phyloP scores from a whole-genome alignment of 176 grass and related monocot genomes.

The Aegilops bicornis region DNA sequence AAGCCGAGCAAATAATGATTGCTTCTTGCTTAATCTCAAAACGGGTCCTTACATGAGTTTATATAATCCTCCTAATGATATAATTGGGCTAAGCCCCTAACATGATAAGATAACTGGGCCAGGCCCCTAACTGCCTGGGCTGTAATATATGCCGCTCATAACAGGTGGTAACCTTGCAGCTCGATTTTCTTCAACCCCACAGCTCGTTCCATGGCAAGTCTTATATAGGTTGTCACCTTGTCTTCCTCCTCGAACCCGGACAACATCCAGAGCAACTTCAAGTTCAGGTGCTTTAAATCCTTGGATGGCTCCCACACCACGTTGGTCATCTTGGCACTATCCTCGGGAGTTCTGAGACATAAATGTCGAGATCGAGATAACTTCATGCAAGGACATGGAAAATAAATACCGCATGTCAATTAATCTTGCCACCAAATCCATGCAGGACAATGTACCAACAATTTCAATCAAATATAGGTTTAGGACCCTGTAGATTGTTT shows the following conservation, averaged over 20 bases:
- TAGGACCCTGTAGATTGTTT: not conserved
- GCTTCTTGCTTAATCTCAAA: too few species aligned
- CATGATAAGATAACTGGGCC: too few species aligned
- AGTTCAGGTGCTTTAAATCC: not conserved
- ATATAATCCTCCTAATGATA: too few species aligned
- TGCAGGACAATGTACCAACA: not conserved
- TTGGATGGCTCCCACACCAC: not conserved
- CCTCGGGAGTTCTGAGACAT: not conserved
- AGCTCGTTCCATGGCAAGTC: not conserved
- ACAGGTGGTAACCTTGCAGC: too few species aligned
- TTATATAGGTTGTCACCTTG: conserved; percentile 7
- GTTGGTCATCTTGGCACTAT: not conserved
- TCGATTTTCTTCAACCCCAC: too few species aligned
- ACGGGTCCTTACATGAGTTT: too few species aligned
- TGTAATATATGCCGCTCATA: too few species aligned
- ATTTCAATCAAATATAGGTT: too few species aligned
- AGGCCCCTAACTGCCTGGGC: too few species aligned
- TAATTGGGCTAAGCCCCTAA: too few species aligned
- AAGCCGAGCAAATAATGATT: too few species aligned
- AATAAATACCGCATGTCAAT: not conserved
- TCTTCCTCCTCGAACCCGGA: not conserved
- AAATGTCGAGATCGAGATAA: not conserved
- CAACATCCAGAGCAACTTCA: not conserved
- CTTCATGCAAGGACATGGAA: not conserved
- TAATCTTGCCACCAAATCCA: too few species aligned